These are phyloP conservation scores for Hypsizygus marmoreus DNA, from an alignment of 768 basidiomycete genomes.

Conservation along the genomic window DNA sequence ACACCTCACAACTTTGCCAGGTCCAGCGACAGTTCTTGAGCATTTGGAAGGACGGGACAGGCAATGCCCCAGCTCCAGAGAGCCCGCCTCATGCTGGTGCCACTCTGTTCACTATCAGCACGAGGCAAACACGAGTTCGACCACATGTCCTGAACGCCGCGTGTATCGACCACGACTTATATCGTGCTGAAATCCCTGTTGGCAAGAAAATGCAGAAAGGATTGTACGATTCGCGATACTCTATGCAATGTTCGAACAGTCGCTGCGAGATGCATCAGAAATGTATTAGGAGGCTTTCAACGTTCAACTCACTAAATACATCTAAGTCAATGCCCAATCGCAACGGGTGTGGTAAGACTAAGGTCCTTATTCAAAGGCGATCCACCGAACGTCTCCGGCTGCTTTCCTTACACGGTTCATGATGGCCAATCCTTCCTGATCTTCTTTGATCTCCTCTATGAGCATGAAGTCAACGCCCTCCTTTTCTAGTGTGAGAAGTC, in stretches of 20 bases:
- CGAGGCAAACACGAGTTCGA: slow-evolving; percentile 2
- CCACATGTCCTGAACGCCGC: not conserved
- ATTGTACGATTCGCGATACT: no score
- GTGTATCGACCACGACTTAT: not conserved
- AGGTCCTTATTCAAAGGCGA: slow-evolving; percentile 17
- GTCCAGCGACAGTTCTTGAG: no score
- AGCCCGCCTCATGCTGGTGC: not conserved
- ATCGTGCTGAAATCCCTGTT: no score
- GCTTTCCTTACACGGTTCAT: slow-evolving; percentile 96
- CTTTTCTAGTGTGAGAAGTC: slow-evolving; percentile 76
- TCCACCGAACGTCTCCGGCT: slow-evolving; percentile 58
- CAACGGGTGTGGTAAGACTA: not conserved
- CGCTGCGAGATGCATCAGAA: no score
- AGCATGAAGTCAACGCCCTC: slow-evolving; percentile 80
- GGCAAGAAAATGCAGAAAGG: no score
- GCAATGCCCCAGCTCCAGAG: no score
- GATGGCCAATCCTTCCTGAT: slow-evolving; percentile 83
- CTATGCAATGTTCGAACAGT: no score
- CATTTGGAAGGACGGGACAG: no score
- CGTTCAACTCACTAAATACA: not conserved
- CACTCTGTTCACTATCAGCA: slow-evolving; percentile 1
- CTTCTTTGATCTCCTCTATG: slow-evolving; percentile 82
- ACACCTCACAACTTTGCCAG: no score
- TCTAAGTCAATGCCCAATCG: not conserved
- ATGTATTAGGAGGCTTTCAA: no score